Evolutionary conservation across 1,139 yeast genomes (phyloP).

Genomic region (Pneumocystis murina): DNA sequence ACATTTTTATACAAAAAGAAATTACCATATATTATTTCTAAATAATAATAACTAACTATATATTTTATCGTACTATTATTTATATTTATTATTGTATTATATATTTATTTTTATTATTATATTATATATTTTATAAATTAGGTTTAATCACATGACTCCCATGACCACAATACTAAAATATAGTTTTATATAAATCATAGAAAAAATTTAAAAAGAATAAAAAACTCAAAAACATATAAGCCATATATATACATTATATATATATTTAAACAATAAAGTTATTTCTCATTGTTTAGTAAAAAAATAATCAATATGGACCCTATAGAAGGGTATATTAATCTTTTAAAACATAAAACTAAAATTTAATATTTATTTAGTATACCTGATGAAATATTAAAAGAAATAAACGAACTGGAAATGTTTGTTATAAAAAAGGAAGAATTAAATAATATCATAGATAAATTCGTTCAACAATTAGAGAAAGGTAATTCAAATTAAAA

Average conservation of each 20-base stretch:
- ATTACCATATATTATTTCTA: background rate
- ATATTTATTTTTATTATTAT: background rate
- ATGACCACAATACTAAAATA: background rate
- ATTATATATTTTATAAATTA: background rate
- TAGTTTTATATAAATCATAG: background rate
- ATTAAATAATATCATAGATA: constrained; percentile 51
- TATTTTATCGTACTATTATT: background rate
- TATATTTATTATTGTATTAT: background rate
- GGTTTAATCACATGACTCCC: background rate
- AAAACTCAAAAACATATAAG: background rate
- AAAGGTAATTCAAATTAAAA: constrained; percentile 29
- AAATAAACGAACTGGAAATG: constrained; percentile 44
- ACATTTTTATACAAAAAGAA: background rate
- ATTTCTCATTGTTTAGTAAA: background rate
- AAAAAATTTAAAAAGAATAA: background rate
- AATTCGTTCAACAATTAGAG: constrained; percentile 55
- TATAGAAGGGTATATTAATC: background rate
- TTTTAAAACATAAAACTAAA: background rate
- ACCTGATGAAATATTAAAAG: constrained; percentile 47
- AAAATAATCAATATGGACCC: background rate
- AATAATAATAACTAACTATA: background rate
- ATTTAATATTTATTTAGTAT: constrained; percentile 33
- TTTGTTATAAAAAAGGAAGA: constrained; percentile 45
- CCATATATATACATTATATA: background rate
- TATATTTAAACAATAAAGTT: background rate